A percentile compares a stretch with the other conserved stretches of the same genome.
phyloP scores from a whole-genome alignment of 495 filamentous ascomycete genomes.

The Penicilliopsis zonata region DNA sequence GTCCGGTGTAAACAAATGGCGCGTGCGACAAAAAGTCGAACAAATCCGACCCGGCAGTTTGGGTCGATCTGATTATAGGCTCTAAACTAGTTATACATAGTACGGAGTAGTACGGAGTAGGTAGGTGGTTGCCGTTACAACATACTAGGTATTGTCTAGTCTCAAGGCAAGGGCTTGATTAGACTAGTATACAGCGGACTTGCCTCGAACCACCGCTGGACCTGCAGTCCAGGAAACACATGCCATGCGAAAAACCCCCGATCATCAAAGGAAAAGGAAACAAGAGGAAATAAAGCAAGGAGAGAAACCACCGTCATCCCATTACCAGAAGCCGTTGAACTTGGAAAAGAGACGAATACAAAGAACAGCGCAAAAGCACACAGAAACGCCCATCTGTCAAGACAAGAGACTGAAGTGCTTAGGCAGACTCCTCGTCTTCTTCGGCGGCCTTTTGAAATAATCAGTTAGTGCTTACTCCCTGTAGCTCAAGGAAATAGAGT shows the following conservation, averaged over 20 bases:
- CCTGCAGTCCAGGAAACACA: too few species aligned
- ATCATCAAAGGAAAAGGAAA: conserved; percentile 17
- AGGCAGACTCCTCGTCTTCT: conserved; percentile 43
- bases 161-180: conserved; percentile 9
- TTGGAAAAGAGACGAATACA: conserved; percentile 15
- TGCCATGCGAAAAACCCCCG: too few species aligned
- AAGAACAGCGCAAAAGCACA: conserved; percentile 21
- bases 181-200: conserved; percentile 15
- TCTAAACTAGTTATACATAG: too few species aligned
- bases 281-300: conserved; percentile 27
- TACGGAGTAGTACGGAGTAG: too few species aligned
- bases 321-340: conserved; percentile 29
- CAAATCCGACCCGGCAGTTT: too few species aligned
- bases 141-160: too few species aligned
- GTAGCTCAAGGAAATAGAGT: background rate
- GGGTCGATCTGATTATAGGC: too few species aligned
- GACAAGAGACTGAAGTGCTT: conserved; percentile 15
- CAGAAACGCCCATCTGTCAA: conserved; percentile 24
- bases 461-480: too few species aligned
- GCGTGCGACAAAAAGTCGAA: too few species aligned
- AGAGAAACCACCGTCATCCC: conserved; percentile 32
- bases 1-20: too few species aligned
- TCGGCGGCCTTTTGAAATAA: conserved; percentile 26
- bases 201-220: too few species aligned
- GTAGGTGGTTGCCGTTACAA: too few species aligned